Percentiles rank a stretch among this genome's conserved stretches.
phyloP scores from a whole-genome alignment of 2,329 filamentous ascomycete genomes.

The Xylaria multiplex region DNA sequence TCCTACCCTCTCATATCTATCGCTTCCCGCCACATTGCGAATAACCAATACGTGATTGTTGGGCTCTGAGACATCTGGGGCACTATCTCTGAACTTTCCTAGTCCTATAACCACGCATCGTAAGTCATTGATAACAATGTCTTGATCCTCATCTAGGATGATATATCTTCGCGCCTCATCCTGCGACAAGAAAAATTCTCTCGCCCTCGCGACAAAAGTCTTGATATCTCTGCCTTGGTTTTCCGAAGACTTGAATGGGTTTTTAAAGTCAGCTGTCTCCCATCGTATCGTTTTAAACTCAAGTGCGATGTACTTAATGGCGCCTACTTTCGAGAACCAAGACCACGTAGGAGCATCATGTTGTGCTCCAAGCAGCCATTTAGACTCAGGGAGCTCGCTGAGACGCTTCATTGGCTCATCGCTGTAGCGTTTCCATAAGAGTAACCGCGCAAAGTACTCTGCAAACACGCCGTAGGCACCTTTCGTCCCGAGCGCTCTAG shows the following conservation, averaged over 20 bases:
- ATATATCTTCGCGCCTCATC: neutral
- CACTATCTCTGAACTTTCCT: neutral
- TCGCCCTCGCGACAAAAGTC: slow-evolving; percentile 1
- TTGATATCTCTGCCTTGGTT: no score
- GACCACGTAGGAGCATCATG: slow-evolving; percentile 28
- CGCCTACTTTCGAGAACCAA: slow-evolving; percentile 30
- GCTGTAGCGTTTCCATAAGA: slow-evolving; percentile 26
- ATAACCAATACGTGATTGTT: slow-evolving; percentile 21
- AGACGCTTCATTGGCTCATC: no score
- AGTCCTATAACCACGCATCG: slow-evolving; percentile 21
- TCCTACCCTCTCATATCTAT: slow-evolving; percentile 27
- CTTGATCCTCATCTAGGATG: slow-evolving; percentile 12
- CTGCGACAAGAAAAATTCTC: neutral
- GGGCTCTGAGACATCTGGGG: neutral
- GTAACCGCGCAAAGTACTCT: slow-evolving; percentile 21
- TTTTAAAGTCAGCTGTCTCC: slow-evolving; percentile 17
- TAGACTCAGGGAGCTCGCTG: no score
- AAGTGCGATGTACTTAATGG: slow-evolving; percentile 30
- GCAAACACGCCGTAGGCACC: slow-evolving; percentile 34
- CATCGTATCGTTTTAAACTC: slow-evolving; percentile 18
- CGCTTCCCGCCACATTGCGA: neutral
- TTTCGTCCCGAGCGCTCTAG: slow-evolving; percentile 26
- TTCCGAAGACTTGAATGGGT: slow-evolving; percentile 15
- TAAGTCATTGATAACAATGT: slow-evolving; percentile 2
- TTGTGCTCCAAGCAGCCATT: no score